Evolutionary conservation across 345 rosid species (phyloP), one percentile per base, ranked within the genome.

Genomic region (Citropsis articulata): DNA sequence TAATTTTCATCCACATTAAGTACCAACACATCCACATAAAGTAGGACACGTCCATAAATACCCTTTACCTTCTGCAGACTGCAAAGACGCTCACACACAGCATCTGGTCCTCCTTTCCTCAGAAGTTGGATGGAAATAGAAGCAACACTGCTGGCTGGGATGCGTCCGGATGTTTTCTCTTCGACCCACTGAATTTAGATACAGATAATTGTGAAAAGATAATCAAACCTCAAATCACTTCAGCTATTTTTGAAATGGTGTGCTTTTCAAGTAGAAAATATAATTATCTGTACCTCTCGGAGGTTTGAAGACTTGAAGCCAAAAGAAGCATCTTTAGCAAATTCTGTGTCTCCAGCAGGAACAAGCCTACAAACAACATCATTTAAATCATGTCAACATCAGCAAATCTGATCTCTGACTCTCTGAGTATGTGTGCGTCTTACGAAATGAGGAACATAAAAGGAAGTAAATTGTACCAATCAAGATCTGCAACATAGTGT

Each of bases 301-400:
- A 93, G 95, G 85, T 95, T 95, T 82, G 99, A 95, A 53, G 98
- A 93, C 81, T 88, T 92, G 80, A 85, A 95, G 63, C 98, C 99
- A 78, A 95, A 95, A 72, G 93, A 86, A 75, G 99, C 96, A 79
- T 95, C 98, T 85, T 88, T 93, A n/a, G 99, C 92, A 82, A 95
- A 95, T 83, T 95, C 98, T 16, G 98, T 95, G 62, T 91, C 94
- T 81, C 99, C 99, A 25, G 96, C 97, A 85, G 98, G 99, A 82
- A 93, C 73, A 81, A 95, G 93, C 82, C 99, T 95, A 77, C 70
- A 83, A 62, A 81, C 42, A 63, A 35, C 73, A 66, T 35, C 18
- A 64, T 31, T 16, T 22, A 75, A 36, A 61, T 61, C 5, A 9
- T 40, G 24, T 22, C 35, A 65, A 33, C n/a, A 16, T 18, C 53